Conservation (phyloP, 2,329 filamentous ascomycete genomes). For the Cladosporium sphaerospermum region DNA sequence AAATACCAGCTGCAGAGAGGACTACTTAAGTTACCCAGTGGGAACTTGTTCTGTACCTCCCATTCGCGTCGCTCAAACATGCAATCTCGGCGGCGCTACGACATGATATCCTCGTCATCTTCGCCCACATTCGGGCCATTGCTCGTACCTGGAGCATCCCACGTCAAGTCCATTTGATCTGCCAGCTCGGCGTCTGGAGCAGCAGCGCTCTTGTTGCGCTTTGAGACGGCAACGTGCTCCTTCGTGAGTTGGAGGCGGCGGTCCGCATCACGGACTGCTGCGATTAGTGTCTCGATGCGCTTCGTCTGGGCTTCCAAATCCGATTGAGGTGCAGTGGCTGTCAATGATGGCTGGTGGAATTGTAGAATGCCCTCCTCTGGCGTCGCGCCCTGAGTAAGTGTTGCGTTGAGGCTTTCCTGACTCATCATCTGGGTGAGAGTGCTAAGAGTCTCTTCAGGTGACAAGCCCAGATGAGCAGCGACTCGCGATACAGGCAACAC, state of each 20-base stretch:
- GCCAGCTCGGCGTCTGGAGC: constrained; percentile 27
- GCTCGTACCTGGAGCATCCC: constrained; percentile 19
- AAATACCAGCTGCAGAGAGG: no score
- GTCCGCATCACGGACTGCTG: constrained; percentile 49
- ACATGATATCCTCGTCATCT: constrained; percentile 30
- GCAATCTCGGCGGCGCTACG: not conserved
- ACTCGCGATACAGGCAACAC: constrained; percentile 53
- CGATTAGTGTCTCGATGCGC: constrained; percentile 46
- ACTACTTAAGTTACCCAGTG: no score
- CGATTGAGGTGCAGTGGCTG: constrained; percentile 27
- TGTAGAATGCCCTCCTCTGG: constrained; percentile 44
- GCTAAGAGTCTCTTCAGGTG: constrained; percentile 46
- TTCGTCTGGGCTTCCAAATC: constrained; percentile 45
- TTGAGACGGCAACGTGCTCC: constrained; percentile 52
- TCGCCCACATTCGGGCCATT: constrained; percentile 8
- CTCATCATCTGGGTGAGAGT: constrained; percentile 50
- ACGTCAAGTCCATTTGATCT: constrained; percentile 32
- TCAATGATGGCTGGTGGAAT: constrained; percentile 37
- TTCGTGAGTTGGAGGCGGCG: constrained; percentile 51
- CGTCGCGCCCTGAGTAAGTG: constrained; percentile 39
- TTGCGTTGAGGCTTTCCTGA: constrained; percentile 45
- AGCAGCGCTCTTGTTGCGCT: constrained; percentile 39
- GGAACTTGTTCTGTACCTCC: not conserved
- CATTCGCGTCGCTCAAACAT: not conserved
- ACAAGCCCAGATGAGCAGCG: constrained; percentile 44